These are phyloP conservation scores for Tulasnella sp. DNA, from an alignment of 768 basidiomycete genomes.

Conservation along the genomic window DNA sequence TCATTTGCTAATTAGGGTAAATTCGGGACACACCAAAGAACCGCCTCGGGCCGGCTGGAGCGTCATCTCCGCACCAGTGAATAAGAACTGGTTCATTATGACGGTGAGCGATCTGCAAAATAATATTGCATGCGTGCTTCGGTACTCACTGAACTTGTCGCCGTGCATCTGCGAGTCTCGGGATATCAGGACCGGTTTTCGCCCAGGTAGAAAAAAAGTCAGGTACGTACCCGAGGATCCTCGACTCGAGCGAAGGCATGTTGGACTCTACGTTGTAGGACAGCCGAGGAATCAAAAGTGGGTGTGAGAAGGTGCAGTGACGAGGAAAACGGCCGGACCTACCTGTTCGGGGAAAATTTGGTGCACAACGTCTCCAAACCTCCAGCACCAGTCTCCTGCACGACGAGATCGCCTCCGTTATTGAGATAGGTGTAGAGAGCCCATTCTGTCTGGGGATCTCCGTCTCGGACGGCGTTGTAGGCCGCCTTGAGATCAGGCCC, in stretches of 20 bases:
- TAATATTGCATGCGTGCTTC: neutral
- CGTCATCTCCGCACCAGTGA: constrained; percentile 47
- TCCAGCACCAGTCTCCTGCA: constrained; percentile 41
- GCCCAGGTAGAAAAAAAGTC: neutral
- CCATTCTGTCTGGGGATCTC: constrained; percentile 28
- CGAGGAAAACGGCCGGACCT: constrained; percentile 40
- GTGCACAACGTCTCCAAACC: constrained; percentile 45
- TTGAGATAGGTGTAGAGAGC: constrained; percentile 34
- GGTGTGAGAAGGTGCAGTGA: constrained; percentile 13
- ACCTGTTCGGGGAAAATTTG: constrained; percentile 36
- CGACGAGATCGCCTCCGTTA: constrained; percentile 40
- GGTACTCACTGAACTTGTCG: constrained; percentile 21
- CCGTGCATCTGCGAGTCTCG: constrained; percentile 11
- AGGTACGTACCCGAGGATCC: constrained; percentile 38
- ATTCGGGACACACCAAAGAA: constrained; percentile 21
- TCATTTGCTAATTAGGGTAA: neutral
- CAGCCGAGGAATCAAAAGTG: neutral
- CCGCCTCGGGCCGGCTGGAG: constrained; percentile 35
- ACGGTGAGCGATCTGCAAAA: constrained; percentile 36
- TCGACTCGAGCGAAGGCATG: constrained; percentile 43
- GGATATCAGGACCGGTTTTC: neutral
- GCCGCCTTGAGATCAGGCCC: constrained; percentile 20
- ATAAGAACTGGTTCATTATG: constrained; percentile 40
- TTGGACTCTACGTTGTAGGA: constrained; percentile 38
- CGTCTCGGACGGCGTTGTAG: constrained; percentile 21